phyloP scores from a whole-genome alignment of 2,329 filamentous ascomycete species.

The Lasiodiplodia hormozganensis region DNA sequence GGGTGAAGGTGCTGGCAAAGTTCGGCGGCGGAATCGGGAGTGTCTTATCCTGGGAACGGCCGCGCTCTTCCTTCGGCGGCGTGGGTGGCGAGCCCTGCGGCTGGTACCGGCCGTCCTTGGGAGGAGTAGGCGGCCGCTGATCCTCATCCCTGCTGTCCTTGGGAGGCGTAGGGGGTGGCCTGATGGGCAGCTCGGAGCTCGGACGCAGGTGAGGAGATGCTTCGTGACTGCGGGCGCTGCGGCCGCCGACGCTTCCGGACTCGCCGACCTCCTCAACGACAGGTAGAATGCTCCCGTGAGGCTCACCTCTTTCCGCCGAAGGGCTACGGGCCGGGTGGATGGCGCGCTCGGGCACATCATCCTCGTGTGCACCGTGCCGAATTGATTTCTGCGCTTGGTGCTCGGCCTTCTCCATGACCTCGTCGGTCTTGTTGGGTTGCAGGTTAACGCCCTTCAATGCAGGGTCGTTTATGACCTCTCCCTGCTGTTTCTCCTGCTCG shows the following conservation, averaged over 20 bases:
- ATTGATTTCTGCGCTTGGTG: slow-evolving; percentile 66
- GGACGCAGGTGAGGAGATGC: slow-evolving; percentile 25
- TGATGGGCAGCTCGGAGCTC: slow-evolving; percentile 35
- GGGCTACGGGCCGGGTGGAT: slow-evolving; percentile 65
- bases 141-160: slow-evolving; percentile 45
- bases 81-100: slow-evolving; percentile 44
- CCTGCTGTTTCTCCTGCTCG: slow-evolving; percentile 58
- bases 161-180: slow-evolving; percentile 54
- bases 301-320: slow-evolving; percentile 62
- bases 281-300: slow-evolving; percentile 70
- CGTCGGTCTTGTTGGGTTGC: slow-evolving; percentile 55
- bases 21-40: slow-evolving; percentile 40
- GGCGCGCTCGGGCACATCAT: slow-evolving; percentile 68
- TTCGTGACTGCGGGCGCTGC: slow-evolving; percentile 51
- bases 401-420: slow-evolving; percentile 67
- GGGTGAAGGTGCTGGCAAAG: slow-evolving; percentile 26
- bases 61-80: slow-evolving; percentile 47
- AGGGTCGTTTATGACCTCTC: slow-evolving; percentile 45
- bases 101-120: slow-evolving; percentile 42
- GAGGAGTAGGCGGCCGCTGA: slow-evolving; percentile 46
- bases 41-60: slow-evolving; percentile 42
- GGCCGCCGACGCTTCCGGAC: slow-evolving; percentile 69
- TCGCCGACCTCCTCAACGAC: slow-evolving; percentile 93
- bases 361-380: slow-evolving; percentile 53
- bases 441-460: slow-evolving; percentile 48